Evolutionary conservation across 2,329 filamentous ascomycete species (phyloP), one percentile per base, ranked within the genome.

Genomic region (Aspergillus alliaceus): DNA sequence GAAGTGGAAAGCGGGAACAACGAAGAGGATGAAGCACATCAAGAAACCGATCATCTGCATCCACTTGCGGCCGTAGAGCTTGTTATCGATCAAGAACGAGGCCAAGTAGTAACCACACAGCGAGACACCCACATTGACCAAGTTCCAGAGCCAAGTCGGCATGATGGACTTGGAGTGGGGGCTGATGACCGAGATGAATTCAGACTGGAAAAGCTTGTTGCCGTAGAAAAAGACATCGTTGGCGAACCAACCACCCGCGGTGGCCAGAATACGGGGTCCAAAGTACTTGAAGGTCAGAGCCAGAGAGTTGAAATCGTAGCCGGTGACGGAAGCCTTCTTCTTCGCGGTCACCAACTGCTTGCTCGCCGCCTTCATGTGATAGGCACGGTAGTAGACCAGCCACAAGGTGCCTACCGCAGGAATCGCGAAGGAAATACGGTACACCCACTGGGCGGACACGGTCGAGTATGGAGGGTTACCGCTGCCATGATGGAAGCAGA

Each of bases 221-320:
- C 93, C 93, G 80, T 98, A 98, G 82, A 98, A 98, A 84, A 98
- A 97, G 64, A 98, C 89, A 71, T 98, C 93, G 76, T 98, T 98
- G 79, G 88, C 90, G 77, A 93, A 98, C 93, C 93, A 98, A 34
- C 87, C 85, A 56, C 90, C 90, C 11, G 93, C 87, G 20, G 93
- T 97, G 50, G 93, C 93, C 20, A 96, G 70, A 24, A 98, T 79
- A 65, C 93, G 91, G 52, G 90, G 89, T 48, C 92, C 91, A 65
- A 97, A 98, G 79, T 96, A 86, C 56, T 78, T 84, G 77, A 93
- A 86, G 46, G 91, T 93, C 68, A 91, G 80, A 65, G 84, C 84
- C 53, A 98, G 82, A 27, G 93, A 96, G 66, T 88, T 79, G n/a
- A 90, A 80, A 70, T 98, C 93, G 80, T 98, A 98, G 56, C 93